Conservation (phyloP, 176 grass and related monocot species). For the Ampelocalamus luodianensis region DNA sequence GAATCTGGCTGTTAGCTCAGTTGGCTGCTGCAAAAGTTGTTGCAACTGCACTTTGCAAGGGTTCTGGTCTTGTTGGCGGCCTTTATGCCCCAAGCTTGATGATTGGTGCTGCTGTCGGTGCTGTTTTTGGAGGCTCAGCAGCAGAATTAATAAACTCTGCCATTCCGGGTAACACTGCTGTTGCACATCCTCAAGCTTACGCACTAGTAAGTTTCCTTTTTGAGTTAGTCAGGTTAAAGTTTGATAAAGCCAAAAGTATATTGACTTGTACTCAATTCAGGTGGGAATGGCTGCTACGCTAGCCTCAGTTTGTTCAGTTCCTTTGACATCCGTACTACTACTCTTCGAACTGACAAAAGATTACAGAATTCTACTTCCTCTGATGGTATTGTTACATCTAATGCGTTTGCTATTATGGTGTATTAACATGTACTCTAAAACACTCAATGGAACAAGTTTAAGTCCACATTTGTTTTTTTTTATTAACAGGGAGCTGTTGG, state of each 20-base stretch:
- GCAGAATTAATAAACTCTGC: conserved; percentile 88
- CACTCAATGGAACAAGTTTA: conserved; percentile 13
- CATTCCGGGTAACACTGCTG: conserved; percentile 90
- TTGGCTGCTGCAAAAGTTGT: conserved; percentile 93
- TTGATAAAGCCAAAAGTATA: conserved; percentile 13
- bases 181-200: conserved; percentile 98
- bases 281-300: conserved; percentile 98
- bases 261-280: conserved; percentile 49
- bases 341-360: conserved; percentile 99
- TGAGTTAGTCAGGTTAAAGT: conserved; percentile 29
- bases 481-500: conserved; percentile 90
- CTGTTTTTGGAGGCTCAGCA: conserved; percentile 95
- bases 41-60: conserved; percentile 96
- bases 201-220: conserved; percentile 70
- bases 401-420: conserved; percentile 35
- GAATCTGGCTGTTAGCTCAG: conserved; percentile 94
- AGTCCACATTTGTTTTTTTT: conserved; percentile 23
- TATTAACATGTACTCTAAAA: conserved; percentile 27
- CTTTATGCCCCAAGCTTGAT: conserved; percentile 99
- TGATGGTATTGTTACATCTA: conserved; percentile 69
- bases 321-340: conserved; percentile 89
- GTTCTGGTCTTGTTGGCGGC: conserved; percentile 96
- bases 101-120: conserved; percentile 97
- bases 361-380: conserved; percentile 93
- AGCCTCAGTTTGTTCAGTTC: conserved; percentile 93